phyloP scores from a whole-genome alignment of 2,329 filamentous ascomycete species.

The Fusarium coicis region DNA sequence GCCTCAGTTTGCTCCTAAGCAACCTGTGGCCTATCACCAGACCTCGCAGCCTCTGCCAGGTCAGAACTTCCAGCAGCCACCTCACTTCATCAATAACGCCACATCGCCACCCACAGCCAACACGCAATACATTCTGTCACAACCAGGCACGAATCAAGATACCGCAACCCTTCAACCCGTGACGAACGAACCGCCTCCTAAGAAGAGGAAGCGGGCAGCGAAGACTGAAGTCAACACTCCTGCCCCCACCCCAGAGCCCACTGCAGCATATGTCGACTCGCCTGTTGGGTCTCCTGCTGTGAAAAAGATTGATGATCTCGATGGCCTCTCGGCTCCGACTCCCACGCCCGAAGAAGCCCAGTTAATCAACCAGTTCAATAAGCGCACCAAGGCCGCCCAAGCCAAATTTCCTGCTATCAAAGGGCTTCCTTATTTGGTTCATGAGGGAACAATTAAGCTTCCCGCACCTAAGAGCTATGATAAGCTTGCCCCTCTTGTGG shows the following conservation, averaged over 20 bases:
- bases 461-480: conserved; percentile 58
- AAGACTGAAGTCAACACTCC: conserved; percentile 45
- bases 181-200: conserved; percentile 46
- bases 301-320: conserved; percentile 51
- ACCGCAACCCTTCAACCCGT: conserved; percentile 32
- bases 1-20: conserved; percentile 37
- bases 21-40: conserved; percentile 34
- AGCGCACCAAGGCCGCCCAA: conserved; percentile 52
- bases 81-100: conserved; percentile 28
- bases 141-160: conserved; percentile 39
- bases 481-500: conserved; percentile 56
- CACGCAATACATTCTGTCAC: conserved; percentile 38
- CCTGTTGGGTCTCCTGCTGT: conserved; percentile 40
- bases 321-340: conserved; percentile 46
- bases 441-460: conserved; percentile 54
- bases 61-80: conserved; percentile 38
- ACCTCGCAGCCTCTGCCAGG: conserved; percentile 22
- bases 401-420: conserved; percentile 52
- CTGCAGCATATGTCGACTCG: conserved; percentile 41
- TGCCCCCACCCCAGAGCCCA: conserved; percentile 43
- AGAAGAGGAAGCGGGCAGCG: conserved; percentile 52
- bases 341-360: conserved; percentile 50
- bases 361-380: conserved; percentile 52
- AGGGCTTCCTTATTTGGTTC: conserved; percentile 53
- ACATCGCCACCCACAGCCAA: conserved; percentile 35